Conservation (phyloP, 2,329 filamentous ascomycete genomes). For the Kalaharituber pfeilii region DNA sequence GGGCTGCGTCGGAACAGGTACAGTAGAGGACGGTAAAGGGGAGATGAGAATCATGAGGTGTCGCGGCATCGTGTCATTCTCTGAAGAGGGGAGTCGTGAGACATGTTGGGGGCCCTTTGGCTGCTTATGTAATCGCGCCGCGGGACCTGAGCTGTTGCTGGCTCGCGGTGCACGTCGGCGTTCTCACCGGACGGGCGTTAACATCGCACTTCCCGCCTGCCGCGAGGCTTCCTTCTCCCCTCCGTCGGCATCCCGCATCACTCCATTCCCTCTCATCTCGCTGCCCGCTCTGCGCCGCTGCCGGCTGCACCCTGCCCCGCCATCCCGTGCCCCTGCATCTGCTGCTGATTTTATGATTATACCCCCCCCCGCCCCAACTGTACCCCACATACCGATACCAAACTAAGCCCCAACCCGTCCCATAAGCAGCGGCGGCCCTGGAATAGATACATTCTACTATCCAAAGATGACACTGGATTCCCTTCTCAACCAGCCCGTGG, state of each 20-base stretch:
- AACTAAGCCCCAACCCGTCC: background rate
- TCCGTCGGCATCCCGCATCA: background rate
- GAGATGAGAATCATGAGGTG: no score
- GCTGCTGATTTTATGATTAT: background rate
- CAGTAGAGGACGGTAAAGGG: no score
- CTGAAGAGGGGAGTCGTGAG: no score
- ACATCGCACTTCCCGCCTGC: no score
- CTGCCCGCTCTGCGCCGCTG: background rate
- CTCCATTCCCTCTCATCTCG: background rate
- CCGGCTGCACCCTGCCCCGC: background rate
- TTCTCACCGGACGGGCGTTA: no score
- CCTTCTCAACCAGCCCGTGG: constrained; percentile 93
- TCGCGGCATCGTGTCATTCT: no score
- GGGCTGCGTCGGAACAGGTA: no score
- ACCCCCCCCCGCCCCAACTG: constrained; percentile 19
- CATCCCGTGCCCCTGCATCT: background rate
- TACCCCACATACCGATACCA: constrained; percentile 1
- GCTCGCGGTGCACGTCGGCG: no score
- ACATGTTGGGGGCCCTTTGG: no score
- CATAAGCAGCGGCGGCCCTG: background rate
- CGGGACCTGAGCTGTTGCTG: no score
- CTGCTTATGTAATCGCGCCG: no score
- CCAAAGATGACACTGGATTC: constrained; percentile 32
- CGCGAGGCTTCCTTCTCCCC: no score
- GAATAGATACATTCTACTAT: background rate